Base-by-base conservation (phyloP, 331 rosid genomes). In the Malus hybrid region DNA sequence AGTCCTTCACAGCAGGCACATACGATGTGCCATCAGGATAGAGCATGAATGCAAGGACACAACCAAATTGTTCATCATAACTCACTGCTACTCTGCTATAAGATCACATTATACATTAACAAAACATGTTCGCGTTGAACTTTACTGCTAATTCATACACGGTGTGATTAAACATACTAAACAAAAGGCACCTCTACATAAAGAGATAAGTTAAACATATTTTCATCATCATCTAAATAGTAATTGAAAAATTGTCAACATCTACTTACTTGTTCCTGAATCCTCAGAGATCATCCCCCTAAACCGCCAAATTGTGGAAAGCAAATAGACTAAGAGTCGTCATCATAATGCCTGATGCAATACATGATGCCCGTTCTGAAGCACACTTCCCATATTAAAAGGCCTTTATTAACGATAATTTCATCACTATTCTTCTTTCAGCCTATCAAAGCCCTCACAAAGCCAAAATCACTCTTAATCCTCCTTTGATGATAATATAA, bases 401-500 rank as follows among this genome's bases (percentile, higher is more conserved):
- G 77, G 77, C 70, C 77, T 61, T 73, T 42, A 61, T 73, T 73
- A 73, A 62, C 13, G 60, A 73, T 50, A 73, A 60, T 73, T 52
- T 44, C 70, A 44, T 73, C 70, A 34, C 70, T 19, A 10, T 34
- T n/a, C 77, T 59, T 59, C 36, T 29, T 33, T 73, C 69, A 22
- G 69, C 69, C 46, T 61, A 60, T 39, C 64, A 59, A 11, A 62
- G 61, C 70, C 77, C 57, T 73, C 77, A 61, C 9, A 73, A 28
- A 62, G 48, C 62, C 76, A 62, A 28, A 44, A 74, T 28, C 70
- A 46, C 70, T 66, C 70, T 62, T 24, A 46, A 62, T 65, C 24
- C 56, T 28, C 48, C 44, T 78, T 72, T 72, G 59, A 52, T 75
- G 77, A 52, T 11, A 79, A 73, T 60, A 70, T 68, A 56, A 36